Evolutionary conservation across 129 eudicot species (phyloP).

Genomic region (Mikania micrantha): DNA sequence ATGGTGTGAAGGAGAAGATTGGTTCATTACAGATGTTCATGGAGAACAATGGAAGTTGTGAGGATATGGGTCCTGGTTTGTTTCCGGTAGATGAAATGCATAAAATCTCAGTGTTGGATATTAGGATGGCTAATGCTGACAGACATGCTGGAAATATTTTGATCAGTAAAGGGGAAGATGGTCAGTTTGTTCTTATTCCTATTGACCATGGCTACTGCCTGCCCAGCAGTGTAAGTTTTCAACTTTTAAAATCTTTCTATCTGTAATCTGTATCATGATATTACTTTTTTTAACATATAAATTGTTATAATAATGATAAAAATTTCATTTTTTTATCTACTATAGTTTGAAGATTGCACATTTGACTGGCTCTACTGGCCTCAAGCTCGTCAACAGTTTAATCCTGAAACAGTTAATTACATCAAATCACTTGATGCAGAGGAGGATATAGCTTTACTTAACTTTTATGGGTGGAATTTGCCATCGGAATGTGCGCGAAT

Average conservation of each 20-base stretch:
- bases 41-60: conserved; percentile 68
- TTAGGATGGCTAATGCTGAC: conserved; percentile 72
- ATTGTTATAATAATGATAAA: neutral
- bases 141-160: conserved; percentile 74
- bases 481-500: conserved; percentile 43
- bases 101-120: conserved; percentile 64
- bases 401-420: conserved; percentile 42
- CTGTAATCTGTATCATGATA: too few relatives aligned
- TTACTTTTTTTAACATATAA: neutral
- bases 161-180: conserved; percentile 31
- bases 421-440: conserved; percentile 57
- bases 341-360: conserved; percentile 77
- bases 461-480: conserved; percentile 60
- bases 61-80: conserved; percentile 60
- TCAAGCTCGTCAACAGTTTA: conserved; percentile 47
- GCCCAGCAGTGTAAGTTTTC: conserved; percentile 53
- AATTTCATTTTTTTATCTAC: neutral
- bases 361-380: conserved; percentile 93
- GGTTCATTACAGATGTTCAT: conserved; percentile 69
- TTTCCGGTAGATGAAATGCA: conserved; percentile 72
- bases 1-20: conserved; percentile 33
- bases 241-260: conserved; percentile 11
- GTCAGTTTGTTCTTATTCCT: conserved; percentile 40
- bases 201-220: conserved; percentile 84
- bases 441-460: conserved; percentile 56